Percentiles rank a stretch among this genome's conserved stretches.
Conservation (phyloP, 1,284 basidiomycete species). For the Tilletia walkeri region DNA sequence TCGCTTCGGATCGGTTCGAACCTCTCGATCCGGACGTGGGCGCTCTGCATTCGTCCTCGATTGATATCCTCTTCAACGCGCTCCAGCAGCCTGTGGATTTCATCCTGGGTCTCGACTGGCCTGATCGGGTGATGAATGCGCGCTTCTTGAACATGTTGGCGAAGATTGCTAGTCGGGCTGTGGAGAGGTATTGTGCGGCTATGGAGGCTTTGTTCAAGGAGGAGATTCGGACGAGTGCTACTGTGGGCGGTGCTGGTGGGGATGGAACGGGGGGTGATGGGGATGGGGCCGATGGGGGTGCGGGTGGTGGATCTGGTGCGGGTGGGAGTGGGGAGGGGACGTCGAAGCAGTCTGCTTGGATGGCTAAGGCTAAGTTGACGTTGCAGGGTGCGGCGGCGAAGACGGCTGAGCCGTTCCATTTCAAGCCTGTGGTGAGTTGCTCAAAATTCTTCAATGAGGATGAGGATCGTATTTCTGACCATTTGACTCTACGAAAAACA, state of each 20-base stretch:
- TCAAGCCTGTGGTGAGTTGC: constrained; percentile 66
- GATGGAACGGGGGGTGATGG: not conserved
- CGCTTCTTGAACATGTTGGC: constrained; percentile 73
- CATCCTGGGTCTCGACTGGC: constrained; percentile 85
- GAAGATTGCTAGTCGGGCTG: constrained; percentile 85
- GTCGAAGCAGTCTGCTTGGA: constrained; percentile 1
- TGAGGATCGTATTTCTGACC: constrained; percentile 4
- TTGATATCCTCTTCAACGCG: constrained; percentile 92
- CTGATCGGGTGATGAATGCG: constrained; percentile 82
- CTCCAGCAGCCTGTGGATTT: constrained; percentile 85
- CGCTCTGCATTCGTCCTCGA: constrained; percentile 85
- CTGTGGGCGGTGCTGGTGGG: constrained; percentile 40
- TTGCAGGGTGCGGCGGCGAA: constrained; percentile 78
- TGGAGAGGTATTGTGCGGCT: constrained; percentile 85
- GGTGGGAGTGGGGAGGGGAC: not conserved
- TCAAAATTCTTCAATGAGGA: not conserved
- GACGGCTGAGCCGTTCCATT: constrained; percentile 89
- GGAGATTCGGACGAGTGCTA: constrained; percentile 81
- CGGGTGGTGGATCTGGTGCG: constrained; percentile 7
- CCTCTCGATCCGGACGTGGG: constrained; percentile 64
- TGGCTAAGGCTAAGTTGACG: constrained; percentile 62
- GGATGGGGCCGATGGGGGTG: not conserved
- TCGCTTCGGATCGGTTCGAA: constrained; percentile 58
- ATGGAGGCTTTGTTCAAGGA: constrained; percentile 85
- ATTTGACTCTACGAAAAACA: not conserved